Percentiles rank a stretch among this genome's conserved stretches.
Evolutionary conservation across 805 yeast genomes (phyloP).

Genomic region (Jamesozyma jinghongensis): DNA sequence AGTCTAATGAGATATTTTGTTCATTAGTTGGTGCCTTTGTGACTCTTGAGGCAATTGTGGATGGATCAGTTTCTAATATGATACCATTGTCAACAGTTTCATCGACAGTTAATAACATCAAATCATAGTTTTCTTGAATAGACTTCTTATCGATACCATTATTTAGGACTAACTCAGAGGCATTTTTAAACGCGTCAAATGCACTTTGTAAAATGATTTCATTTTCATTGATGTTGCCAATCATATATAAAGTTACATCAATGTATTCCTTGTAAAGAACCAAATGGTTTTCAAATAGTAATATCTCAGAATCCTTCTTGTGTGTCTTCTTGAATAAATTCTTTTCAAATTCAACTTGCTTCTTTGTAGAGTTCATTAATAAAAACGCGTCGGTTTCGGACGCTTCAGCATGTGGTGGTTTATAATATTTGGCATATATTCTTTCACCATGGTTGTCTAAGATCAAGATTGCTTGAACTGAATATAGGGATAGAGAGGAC

Average conservation of each 20-base stretch:
- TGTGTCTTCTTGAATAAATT: constrained; percentile 64
- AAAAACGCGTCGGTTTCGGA: constrained; percentile 20
- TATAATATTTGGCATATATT: constrained; percentile 76
- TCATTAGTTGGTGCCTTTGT: constrained; percentile 79
- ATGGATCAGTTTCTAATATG: constrained; percentile 80
- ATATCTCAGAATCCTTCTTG: constrained; percentile 70
- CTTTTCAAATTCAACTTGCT: constrained; percentile 71
- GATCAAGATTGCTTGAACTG: constrained; percentile 71
- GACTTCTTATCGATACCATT: constrained; percentile 64
- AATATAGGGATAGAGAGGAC: constrained; percentile 48
- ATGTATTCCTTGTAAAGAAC: constrained; percentile 80
- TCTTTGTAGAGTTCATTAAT: constrained; percentile 31
- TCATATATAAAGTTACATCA: constrained; percentile 62
- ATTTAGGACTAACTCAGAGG: constrained; percentile 64
- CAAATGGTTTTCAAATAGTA: constrained; percentile 68
- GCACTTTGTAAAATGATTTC: constrained; percentile 72
- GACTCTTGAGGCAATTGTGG: constrained; percentile 80
- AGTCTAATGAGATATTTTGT: constrained; percentile 49
- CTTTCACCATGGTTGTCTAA: constrained; percentile 77
- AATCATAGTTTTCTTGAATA: constrained; percentile 73
- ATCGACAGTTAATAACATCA: constrained; percentile 78
- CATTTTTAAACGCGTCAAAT: constrained; percentile 68
- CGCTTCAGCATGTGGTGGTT: constrained; percentile 43
- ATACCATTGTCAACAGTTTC: constrained; percentile 93
- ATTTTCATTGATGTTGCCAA: constrained; percentile 72